Evolutionary conservation across 2,329 filamentous ascomycete species (phyloP).

Genomic region (Tolypocladium nubicola): DNA sequence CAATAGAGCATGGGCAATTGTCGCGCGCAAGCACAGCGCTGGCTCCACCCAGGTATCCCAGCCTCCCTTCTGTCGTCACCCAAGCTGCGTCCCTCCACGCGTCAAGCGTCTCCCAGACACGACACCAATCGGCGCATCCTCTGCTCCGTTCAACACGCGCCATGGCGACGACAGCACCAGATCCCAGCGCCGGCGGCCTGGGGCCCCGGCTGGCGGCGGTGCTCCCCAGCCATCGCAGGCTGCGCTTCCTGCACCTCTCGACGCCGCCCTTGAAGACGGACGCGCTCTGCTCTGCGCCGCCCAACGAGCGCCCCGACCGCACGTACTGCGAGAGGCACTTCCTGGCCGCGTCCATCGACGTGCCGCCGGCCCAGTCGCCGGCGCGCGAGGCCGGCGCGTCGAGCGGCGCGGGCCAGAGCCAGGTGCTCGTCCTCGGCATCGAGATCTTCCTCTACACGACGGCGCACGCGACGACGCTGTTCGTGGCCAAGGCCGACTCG

Average conservation of each 20-base stretch:
- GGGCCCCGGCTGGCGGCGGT: constrained; percentile 28
- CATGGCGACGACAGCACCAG: not conserved
- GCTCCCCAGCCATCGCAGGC: constrained; percentile 43
- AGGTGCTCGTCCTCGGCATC: constrained; percentile 69
- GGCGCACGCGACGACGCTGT: constrained; percentile 69
- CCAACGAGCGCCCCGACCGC: constrained; percentile 57
- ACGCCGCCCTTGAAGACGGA: constrained; percentile 67
- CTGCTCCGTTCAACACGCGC: no score
- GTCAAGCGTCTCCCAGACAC: not conserved
- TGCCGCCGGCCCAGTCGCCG: not conserved
- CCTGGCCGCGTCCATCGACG: constrained; percentile 39
- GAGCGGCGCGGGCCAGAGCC: constrained; percentile 25
- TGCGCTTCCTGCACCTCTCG: constrained; percentile 77
- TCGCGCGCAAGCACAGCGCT: no score
- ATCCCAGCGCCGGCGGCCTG: constrained; percentile 1
- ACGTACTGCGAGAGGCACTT: constrained; percentile 87
- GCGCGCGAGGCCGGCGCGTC: constrained; percentile 1
- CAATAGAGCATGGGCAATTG: no score
- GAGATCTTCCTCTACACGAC: constrained; percentile 86
- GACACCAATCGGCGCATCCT: not conserved
- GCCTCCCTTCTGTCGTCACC: not conserved
- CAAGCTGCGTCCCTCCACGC: not conserved
- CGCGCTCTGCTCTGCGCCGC: constrained; percentile 70
- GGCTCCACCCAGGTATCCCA: not conserved
- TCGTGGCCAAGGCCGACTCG: constrained; percentile 94